A percentile compares a stretch with the other conserved stretches of the same genome.
Evolutionary conservation across 2,329 filamentous ascomycete genomes (phyloP).

Genomic region (Ophiognomonia clavigignenti-juglandacearum): DNA sequence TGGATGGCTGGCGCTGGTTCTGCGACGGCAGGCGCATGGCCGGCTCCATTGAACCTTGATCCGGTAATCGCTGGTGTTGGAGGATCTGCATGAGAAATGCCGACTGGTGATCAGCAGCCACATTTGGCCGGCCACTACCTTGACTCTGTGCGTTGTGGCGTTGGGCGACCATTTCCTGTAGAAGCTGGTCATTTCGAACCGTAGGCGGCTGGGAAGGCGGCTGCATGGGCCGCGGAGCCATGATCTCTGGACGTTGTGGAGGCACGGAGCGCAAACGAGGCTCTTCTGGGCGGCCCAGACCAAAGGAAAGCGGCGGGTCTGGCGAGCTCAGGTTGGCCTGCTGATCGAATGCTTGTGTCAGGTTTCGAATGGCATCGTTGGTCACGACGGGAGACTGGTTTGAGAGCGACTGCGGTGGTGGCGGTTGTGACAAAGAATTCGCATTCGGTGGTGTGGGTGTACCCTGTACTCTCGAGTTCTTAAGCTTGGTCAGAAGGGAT

Average conservation of each 20-base stretch:
- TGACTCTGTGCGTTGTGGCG: constrained; percentile 53
- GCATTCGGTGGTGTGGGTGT: constrained; percentile 37
- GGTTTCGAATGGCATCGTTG: constrained; percentile 13
- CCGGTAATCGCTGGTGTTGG: constrained; percentile 50
- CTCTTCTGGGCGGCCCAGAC: constrained; percentile 40
- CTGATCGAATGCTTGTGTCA: constrained; percentile 18
- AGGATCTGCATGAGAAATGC: constrained; percentile 84
- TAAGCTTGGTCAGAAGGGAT: constrained; percentile 75
- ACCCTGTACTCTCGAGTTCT: constrained; percentile 30
- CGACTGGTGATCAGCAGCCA: constrained; percentile 44
- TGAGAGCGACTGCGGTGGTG: constrained; percentile 27
- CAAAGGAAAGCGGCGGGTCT: constrained; percentile 43
- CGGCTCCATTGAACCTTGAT: constrained; percentile 47
- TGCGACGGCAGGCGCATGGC: constrained; percentile 50
- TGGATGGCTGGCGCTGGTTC: constrained; percentile 43
- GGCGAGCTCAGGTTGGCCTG: constrained; percentile 41
- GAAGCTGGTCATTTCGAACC: constrained; percentile 51
- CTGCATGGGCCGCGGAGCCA: constrained; percentile 41
- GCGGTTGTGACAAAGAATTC: constrained; percentile 38
- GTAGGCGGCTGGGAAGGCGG: constrained; percentile 40
- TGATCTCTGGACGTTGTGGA: constrained; percentile 46
- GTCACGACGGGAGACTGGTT: constrained; percentile 17
- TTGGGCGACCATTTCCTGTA: constrained; percentile 56
- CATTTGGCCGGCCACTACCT: constrained; percentile 40
- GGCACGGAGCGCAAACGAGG: constrained; percentile 33